Evolutionary conservation across 345 rosid genomes (phyloP), one percentile per base, ranked within the genome.

Genomic region (Hibiscus mutabilis): DNA sequence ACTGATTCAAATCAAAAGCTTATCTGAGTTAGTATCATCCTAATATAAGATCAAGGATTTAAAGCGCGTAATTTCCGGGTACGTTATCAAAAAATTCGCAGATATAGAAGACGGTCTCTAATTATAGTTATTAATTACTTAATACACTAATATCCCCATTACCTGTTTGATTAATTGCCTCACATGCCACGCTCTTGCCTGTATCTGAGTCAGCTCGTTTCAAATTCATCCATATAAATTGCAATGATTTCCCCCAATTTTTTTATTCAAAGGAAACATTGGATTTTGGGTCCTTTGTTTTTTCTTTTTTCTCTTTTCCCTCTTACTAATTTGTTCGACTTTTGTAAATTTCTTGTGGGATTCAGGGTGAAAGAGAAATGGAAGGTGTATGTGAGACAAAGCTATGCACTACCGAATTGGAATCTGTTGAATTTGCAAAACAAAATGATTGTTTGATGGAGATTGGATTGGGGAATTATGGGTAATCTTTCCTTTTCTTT

Each of bases 391-490:
- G 33, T 44, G 33, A 31, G 49, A 55, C 51, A 8, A 63, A 61
- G 59, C 22, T 49, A 31, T 51, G 37, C 13, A 3, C 46, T 13
- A 22, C 58, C 25, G 76, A 44, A 64, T 52, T 65, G 29, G 62
- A 25, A 35, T 35, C 66, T 53, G 27, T 31, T 64, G 63, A 60
- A 53, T 69, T 59, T 67, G 77, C 42, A 60, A 74, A 68, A 35
- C 22, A 57, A 19, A 59, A 56, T 42, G 68, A 53, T 13, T 63
- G 73, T 64, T 52, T 66, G 37, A 67, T 74, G 76, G 89, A 83
- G 61, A 49, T 71, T 81, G 96, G 78, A 76, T 83, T 77, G 79
- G 89, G 89, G 70, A 78, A 80, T 81, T 83, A 82, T 79, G 97
- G 95, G 98, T 92, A 81, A n/a, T 59, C 80, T 60, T 47, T 67